Conservation (phyloP, 352 stramenopile genomes). For the Globisporangium splendens region DNA sequence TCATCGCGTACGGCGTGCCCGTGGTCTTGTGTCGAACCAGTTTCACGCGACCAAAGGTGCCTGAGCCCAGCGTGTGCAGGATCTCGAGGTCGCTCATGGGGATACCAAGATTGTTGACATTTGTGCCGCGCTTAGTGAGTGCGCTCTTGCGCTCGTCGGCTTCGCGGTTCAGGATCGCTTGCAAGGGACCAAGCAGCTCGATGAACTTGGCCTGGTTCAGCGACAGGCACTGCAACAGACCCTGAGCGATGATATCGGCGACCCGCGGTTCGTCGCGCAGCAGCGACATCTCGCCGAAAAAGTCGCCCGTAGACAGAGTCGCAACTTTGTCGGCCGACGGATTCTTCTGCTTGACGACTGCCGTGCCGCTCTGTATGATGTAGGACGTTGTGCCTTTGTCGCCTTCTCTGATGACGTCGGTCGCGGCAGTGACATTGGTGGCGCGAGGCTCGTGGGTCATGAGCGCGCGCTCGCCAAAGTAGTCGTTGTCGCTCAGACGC, state of each 20-base stretch:
- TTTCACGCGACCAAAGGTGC: slow-evolving; percentile 95
- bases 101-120: slow-evolving; percentile 16
- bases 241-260: slow-evolving; percentile 69
- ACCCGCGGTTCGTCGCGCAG: slow-evolving; percentile 53
- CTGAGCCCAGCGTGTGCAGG: slow-evolving; percentile 89
- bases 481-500: slow-evolving; percentile 68
- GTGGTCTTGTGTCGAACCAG: slow-evolving; percentile 82
- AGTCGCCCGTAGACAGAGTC: slow-evolving; percentile 51
- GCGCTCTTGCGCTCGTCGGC: slow-evolving; percentile 48
- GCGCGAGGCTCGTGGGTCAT: slow-evolving; percentile 86
- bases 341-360: slow-evolving; percentile 37
- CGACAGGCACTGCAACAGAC: slow-evolving; percentile 82
- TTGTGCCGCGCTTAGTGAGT: slow-evolving; percentile 10
- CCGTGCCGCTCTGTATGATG: slow-evolving; percentile 76
- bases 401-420: slow-evolving; percentile 66
- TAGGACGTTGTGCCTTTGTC: slow-evolving; percentile 71
- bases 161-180: slow-evolving; percentile 67
- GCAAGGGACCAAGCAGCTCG: slow-evolving; percentile 73
- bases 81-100: slow-evolving; percentile 76
- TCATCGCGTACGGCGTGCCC: slow-evolving; percentile 89
- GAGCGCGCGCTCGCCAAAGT: slow-evolving; percentile 92
- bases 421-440: slow-evolving; percentile 85
- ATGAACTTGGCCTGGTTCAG: slow-evolving; percentile 87
- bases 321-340: slow-evolving; percentile 41
- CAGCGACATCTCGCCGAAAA: slow-evolving; percentile 74